Evolutionary conservation across 805 yeast species (phyloP).

Genomic region (Helenozyma rhizophorensis): DNA sequence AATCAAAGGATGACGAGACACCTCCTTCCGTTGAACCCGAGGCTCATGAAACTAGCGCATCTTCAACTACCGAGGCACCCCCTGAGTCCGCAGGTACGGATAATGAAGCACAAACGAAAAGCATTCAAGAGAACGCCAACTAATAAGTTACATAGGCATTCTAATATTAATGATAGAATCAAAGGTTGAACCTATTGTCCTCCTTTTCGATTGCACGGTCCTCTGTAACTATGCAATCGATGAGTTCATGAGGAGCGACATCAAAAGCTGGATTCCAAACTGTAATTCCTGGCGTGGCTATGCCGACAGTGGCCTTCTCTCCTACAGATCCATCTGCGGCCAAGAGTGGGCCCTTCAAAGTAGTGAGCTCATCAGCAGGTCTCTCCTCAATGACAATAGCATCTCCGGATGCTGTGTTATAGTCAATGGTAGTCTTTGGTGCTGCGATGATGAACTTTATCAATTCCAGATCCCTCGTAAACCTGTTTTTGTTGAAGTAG

Average conservation of each 20-base stretch:
- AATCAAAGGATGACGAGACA: too few species aligned
- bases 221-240: constrained; percentile 90
- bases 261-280: constrained; percentile 98
- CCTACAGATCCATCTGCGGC: constrained; percentile 25
- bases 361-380: constrained; percentile 73
- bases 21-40: too few species aligned
- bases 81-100: too few species aligned
- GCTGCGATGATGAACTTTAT: constrained; percentile 92
- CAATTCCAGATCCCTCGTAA: constrained; percentile 29
- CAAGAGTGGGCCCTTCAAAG: constrained; percentile 56
- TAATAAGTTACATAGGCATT: too few species aligned
- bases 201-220: constrained; percentile 22
- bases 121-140: too few species aligned
- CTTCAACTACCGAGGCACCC: too few species aligned
- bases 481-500: constrained; percentile 28
- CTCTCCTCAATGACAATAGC: constrained; percentile 85
- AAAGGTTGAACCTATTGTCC: constrained; percentile 9
- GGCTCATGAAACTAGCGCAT: too few species aligned
- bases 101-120: too few species aligned
- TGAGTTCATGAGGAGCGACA: constrained; percentile 77
- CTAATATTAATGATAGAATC: too few species aligned
- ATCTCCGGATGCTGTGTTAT: constrained; percentile 59
- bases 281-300: constrained; percentile 78
- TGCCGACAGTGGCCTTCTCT: constrained; percentile 52
- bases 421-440: constrained; percentile 87